Conservation (phyloP, 2,329 filamentous ascomycete genomes). For the Endocalyx cinctus region DNA sequence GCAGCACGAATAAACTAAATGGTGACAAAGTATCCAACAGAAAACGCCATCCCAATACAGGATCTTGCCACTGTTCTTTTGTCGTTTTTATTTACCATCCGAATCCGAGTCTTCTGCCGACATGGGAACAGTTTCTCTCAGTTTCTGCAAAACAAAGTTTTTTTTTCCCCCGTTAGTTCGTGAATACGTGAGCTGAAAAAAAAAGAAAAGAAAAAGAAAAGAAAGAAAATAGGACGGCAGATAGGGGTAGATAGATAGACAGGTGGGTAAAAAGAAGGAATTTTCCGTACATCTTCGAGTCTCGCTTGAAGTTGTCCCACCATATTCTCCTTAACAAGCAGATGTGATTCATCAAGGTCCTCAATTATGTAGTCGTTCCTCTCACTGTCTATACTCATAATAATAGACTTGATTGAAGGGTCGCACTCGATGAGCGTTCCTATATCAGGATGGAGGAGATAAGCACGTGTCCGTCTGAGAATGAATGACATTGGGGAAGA, state of each 20-base stretch:
- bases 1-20: too few relatives aligned
- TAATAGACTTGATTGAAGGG: constrained; percentile 83
- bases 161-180: too few relatives aligned
- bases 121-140: constrained; percentile 48
- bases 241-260: too few relatives aligned
- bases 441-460: constrained; percentile 26
- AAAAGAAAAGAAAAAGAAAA: too few relatives aligned
- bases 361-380: constrained; percentile 74
- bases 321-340: constrained; percentile 73
- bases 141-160: constrained; percentile 35
- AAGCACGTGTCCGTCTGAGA: constrained; percentile 1
- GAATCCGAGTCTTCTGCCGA: constrained; percentile 48
- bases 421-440: constrained; percentile 78
- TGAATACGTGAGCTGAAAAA: too few relatives aligned
- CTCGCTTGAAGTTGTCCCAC: constrained; percentile 61
- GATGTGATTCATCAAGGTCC: constrained; percentile 71
- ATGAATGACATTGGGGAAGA: neutral
- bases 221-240: too few relatives aligned
- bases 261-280: neutral
- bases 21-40: too few relatives aligned
- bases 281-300: constrained; percentile 58
- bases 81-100: constrained; percentile 31
- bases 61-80: too few relatives aligned
- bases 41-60: too few relatives aligned
- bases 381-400: constrained; percentile 68